Percentiles rank a stretch among this genome's conserved stretches.
Conservation (phyloP, 139 green algal species). For the Eudorina sp. region DNA sequence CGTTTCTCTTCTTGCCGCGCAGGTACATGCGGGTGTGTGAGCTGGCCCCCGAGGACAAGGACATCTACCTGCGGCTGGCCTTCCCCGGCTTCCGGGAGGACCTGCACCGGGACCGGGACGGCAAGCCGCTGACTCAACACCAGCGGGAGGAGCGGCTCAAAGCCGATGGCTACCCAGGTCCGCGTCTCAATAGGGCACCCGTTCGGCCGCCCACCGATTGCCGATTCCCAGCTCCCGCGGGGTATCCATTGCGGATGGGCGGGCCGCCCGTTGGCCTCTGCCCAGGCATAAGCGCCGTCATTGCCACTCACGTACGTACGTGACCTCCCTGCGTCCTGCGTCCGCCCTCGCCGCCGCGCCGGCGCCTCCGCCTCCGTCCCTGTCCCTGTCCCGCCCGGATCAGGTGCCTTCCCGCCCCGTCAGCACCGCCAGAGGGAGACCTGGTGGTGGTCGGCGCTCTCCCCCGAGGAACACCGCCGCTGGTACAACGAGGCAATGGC, state of each 20-base stretch:
- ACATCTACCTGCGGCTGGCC: conserved; percentile 1
- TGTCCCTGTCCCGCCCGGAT: neutral
- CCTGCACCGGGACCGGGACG: neutral
- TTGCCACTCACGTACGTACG: neutral
- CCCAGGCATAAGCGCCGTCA: neutral
- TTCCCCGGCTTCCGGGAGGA: conserved; percentile 40
- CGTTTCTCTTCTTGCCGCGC: too few relatives aligned
- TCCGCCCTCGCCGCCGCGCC: neutral
- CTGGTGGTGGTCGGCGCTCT: conserved; percentile 23
- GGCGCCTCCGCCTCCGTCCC: neutral
- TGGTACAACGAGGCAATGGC: neutral
- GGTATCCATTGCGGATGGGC: too few relatives aligned
- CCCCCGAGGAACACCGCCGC: neutral
- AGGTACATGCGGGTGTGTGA: neutral
- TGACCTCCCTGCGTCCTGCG: neutral
- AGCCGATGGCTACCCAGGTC: conserved; percentile 14
- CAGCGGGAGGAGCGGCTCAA: neutral
- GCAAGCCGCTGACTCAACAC: neutral
- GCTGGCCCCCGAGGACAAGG: neutral
- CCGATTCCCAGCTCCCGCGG: too few relatives aligned
- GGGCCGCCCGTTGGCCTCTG: neutral
- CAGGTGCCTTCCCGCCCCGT: conserved; percentile 12
- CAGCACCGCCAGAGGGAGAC: neutral
- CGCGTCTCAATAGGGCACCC: too few relatives aligned
- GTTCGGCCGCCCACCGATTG: too few relatives aligned